Conservation (phyloP, 176 grass and related monocot genomes). For the Aechmea fasciata region DNA sequence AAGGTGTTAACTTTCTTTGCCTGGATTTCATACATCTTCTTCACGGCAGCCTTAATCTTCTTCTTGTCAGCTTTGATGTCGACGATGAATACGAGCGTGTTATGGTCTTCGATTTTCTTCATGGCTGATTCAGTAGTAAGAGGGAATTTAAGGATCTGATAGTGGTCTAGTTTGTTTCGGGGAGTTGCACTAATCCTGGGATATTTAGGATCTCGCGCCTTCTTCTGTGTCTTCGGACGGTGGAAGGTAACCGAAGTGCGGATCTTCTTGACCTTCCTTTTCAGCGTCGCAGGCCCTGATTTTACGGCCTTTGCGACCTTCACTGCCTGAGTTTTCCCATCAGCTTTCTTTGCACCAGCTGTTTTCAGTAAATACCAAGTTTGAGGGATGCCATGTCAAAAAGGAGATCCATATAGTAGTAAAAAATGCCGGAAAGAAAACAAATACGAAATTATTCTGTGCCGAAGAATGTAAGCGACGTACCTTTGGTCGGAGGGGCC, state of each 20-base stretch:
- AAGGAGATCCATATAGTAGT: too few species aligned
- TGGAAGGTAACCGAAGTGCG: constrained; percentile 11
- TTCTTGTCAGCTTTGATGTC: constrained; percentile 38
- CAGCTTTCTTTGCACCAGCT: background rate
- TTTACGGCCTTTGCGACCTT: constrained; percentile 11
- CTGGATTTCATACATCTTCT: constrained; percentile 51
- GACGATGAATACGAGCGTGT: constrained; percentile 47
- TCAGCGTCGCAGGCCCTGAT: background rate
- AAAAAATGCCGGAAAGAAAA: background rate
- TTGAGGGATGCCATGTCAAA: background rate
- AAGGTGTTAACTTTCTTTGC: constrained; percentile 53
- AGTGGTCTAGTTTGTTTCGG: constrained; percentile 23
- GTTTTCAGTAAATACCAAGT: background rate
- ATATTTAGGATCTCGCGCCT: constrained; percentile 12
- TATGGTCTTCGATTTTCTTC: constrained; percentile 41
- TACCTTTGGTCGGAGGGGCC: constrained; percentile 21
- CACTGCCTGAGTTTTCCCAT: constrained; percentile 12
- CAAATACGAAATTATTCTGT: background rate
- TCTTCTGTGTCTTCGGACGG: constrained; percentile 3
- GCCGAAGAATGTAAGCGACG: background rate
- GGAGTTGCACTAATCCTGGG: constrained; percentile 4
- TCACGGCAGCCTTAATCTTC: constrained; percentile 33
- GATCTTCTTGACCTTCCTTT: constrained; percentile 6
- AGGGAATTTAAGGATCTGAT: constrained; percentile 32
- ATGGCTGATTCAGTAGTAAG: constrained; percentile 41